Evolutionary conservation across 208 protist species (phyloP), one percentile per base, ranked within the genome.

Genomic region (Trichomonas vaginalis): DNA sequence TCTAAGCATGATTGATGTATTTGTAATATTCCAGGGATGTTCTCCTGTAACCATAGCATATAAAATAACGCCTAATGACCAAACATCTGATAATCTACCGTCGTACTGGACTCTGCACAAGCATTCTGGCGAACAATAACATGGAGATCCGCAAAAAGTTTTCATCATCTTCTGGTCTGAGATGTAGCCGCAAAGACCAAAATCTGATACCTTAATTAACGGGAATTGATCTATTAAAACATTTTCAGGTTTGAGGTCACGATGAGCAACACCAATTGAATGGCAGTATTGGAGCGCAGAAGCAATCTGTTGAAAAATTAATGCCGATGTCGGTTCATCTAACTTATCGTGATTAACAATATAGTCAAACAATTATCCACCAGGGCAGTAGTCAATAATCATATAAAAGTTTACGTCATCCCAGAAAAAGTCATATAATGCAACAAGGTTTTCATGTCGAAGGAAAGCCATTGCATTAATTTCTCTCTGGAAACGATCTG

Each of bases 1-100:
- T 46, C 82, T 9, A 15, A 90, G 23, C 82, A 90, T 90, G n/a
- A 48, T 37, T 9, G 82, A 90, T 35, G 82, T 90, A 90, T 90
- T 90, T 48, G 82, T 45, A 35, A 90, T 48, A 90, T 90, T 90
- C 82, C 82, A 90, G 35, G 82, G 82, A 48, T 90, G 82, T 48
- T 90, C 82, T 23, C 82, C 82, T n/a, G 82, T 90, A n/a, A 90
- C 82, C 82, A 90, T 90, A 45, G 82, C 37, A n/a, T 90, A 90
- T 23, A 90, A n/a, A 32, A 90, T 90, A 23, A 90, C 82, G 10
- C 82, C 82, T 0, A 90, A 12, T 35, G 15, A 35, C 82, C 82
- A 90, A n/a, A 90, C 9, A 48, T 90, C 82, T 45, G n/a, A 45
- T 90, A 45, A 32, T 15, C 82, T 8, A 6, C 82, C 82, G 48